Conservation (phyloP, 805 yeast genomes). For the Candida broadrunensis region DNA sequence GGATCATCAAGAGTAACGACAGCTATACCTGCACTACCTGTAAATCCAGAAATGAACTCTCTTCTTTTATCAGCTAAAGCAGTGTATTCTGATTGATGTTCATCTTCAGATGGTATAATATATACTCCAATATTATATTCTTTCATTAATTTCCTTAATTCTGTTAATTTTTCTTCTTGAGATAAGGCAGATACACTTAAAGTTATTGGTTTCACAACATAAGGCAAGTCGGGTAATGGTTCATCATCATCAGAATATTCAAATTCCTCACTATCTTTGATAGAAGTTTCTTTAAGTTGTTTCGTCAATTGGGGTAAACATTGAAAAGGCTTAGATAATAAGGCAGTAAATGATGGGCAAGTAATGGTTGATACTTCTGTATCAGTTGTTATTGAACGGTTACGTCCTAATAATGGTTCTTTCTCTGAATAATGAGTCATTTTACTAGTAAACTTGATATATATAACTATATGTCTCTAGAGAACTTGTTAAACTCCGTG, state of each 20-base stretch:
- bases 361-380: conserved; percentile 16
- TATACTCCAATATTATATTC: conserved; percentile 66
- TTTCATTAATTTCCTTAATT: conserved; percentile 64
- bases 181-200: conserved; percentile 27
- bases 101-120: conserved; percentile 83
- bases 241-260: conserved; percentile 17
- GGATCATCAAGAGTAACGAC: conserved; percentile 58
- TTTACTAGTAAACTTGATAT: no score
- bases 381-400: conserved; percentile 2
- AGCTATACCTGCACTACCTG: conserved; percentile 93
- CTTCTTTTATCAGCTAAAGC: conserved; percentile 79
- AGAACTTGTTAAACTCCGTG: no score
- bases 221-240: conserved; percentile 24
- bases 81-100: conserved; percentile 90
- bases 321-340: conserved; percentile 20
- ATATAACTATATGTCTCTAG: no score
- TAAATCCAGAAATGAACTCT: conserved; percentile 79
- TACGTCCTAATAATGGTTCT: conserved; percentile 6
- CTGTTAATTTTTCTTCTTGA: conserved; percentile 57
- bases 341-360: conserved; percentile 14
- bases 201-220: conserved; percentile 7
- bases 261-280: conserved; percentile 6
- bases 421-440: conserved; percentile 4
- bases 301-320: conserved; percentile 18
- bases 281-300: conserved; percentile 1